These are phyloP conservation scores for Coemansia erecta DNA, from an alignment of 192 early-diverging fungal genomes.

Conservation along the genomic window DNA sequence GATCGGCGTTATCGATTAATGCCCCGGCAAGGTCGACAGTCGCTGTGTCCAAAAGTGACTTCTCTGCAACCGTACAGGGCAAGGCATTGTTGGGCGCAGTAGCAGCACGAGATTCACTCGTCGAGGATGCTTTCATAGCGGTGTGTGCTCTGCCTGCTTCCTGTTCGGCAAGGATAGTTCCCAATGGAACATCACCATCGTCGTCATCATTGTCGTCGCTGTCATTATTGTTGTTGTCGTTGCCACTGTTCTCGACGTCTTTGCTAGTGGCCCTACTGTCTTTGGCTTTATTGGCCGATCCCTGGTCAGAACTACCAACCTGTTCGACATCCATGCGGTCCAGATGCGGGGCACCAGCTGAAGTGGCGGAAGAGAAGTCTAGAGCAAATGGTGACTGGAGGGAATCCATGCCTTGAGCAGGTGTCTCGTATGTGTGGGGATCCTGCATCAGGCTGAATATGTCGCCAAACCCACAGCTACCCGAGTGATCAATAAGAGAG, in stretches of 20 bases:
- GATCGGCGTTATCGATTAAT: slow-evolving; percentile 19
- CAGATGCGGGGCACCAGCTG: not conserved
- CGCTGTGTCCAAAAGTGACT: slow-evolving; percentile 11
- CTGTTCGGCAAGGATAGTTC: not conserved
- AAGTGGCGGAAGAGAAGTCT: not conserved
- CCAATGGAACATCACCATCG: not conserved
- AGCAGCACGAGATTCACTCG: not conserved
- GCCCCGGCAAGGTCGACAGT: slow-evolving; percentile 31
- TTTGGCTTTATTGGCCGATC: not conserved
- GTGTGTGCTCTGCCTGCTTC: not conserved
- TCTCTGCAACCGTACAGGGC: not conserved
- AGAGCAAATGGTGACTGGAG: not conserved
- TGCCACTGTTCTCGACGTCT: not conserved
- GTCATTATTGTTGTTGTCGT: not conserved
- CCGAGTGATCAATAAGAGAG: not conserved
- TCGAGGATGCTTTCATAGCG: not conserved
- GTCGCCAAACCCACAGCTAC: slow-evolving; percentile 16
- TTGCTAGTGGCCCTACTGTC: not conserved
- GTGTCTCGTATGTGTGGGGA: slow-evolving; percentile 3
- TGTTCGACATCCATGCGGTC: not conserved
- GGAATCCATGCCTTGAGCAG: not conserved
- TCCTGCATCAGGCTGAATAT: slow-evolving; percentile 20
- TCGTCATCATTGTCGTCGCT: not conserved
- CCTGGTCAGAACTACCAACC: too few relatives aligned
- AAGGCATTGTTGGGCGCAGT: not conserved